Percentiles rank a stretch among this genome's conserved stretches.
Evolutionary conservation across 2,329 filamentous ascomycete genomes (phyloP).

Genomic region (Endocalyx cinctus): DNA sequence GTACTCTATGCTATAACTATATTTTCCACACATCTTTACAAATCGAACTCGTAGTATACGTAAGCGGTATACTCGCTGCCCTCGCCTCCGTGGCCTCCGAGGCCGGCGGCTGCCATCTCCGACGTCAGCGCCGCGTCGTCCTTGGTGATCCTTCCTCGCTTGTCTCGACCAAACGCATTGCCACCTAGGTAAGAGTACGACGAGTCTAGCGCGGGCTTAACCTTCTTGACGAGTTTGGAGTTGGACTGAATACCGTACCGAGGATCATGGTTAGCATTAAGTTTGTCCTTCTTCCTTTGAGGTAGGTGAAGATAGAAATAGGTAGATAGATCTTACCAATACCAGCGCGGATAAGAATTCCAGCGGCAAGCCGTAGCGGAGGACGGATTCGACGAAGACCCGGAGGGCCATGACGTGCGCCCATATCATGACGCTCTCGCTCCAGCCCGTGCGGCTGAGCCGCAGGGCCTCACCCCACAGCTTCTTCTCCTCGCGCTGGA

Average conservation of each 20-base stretch:
- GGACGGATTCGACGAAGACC: conserved; percentile 96
- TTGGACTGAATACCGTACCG: too few species aligned
- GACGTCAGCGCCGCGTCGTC: conserved; percentile 76
- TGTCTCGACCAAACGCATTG: conserved; percentile 90
- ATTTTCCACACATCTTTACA: conserved; percentile 32
- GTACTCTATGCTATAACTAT: neutral
- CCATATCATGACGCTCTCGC: conserved; percentile 94
- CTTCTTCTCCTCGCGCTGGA: conserved; percentile 81
- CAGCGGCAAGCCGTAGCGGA: conserved; percentile 87
- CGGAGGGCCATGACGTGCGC: conserved; percentile 84
- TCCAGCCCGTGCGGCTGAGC: conserved; percentile 86
- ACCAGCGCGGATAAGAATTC: conserved; percentile 83
- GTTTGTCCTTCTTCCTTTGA: too few species aligned
- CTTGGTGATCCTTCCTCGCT: conserved; percentile 85
- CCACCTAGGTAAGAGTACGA: conserved; percentile 89
- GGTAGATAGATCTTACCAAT: conserved; percentile 58
- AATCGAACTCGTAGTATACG: conserved; percentile 93
- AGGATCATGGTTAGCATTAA: too few species aligned
- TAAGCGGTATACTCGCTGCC: conserved; percentile 88
- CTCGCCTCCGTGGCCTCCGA: conserved; percentile 54
- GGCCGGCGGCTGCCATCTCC: conserved; percentile 76
- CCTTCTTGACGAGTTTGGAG: conserved; percentile 75
- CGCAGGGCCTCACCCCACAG: conserved; percentile 88
- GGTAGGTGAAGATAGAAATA: neutral
- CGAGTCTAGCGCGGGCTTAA: conserved; percentile 72